phyloP scores from a whole-genome alignment of 306 rosid genomes.

The Prosopis cineraria region DNA sequence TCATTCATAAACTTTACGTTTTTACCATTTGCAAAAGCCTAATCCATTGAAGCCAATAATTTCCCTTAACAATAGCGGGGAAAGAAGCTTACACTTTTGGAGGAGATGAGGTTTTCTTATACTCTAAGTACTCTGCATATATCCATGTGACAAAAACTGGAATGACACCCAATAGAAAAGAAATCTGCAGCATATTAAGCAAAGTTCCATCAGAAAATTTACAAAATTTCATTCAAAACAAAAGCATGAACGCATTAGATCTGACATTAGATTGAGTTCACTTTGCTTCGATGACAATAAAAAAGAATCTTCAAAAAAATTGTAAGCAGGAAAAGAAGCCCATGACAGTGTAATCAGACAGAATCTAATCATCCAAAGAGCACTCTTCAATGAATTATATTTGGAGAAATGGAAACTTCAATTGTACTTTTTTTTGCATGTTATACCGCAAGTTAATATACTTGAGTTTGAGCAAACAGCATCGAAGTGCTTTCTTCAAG shows the following conservation, averaged over 20 bases:
- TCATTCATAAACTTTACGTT: conserved; percentile 19
- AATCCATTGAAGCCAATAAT: conserved; percentile 25
- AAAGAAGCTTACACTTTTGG: conserved; percentile 77
- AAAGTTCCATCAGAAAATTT: conserved; percentile 38
- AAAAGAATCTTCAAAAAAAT: neutral
- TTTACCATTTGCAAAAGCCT: conserved; percentile 9
- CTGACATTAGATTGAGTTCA: neutral
- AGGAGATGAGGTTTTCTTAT: conserved; percentile 63
- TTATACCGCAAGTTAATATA: neutral
- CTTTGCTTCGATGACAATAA: neutral
- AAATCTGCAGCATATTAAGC: conserved; percentile 62
- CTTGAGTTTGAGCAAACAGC: conserved; percentile 8
- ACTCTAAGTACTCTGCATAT: conserved; percentile 91
- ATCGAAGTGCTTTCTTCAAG: neutral
- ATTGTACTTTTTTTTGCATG: neutral
- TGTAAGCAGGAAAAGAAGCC: conserved; percentile 20
- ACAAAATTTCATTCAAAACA: neutral
- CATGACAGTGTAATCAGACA: neutral
- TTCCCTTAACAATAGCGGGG: neutral
- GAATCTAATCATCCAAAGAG: neutral
- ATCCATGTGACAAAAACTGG: conserved; percentile 91
- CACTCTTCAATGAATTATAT: neutral
- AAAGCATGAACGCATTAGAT: neutral
- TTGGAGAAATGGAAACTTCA: neutral
- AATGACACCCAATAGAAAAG: conserved; percentile 82